These are phyloP conservation scores for Trichoderma erinaceum DNA, from an alignment of 495 filamentous ascomycete genomes.

Conservation along the genomic window DNA sequence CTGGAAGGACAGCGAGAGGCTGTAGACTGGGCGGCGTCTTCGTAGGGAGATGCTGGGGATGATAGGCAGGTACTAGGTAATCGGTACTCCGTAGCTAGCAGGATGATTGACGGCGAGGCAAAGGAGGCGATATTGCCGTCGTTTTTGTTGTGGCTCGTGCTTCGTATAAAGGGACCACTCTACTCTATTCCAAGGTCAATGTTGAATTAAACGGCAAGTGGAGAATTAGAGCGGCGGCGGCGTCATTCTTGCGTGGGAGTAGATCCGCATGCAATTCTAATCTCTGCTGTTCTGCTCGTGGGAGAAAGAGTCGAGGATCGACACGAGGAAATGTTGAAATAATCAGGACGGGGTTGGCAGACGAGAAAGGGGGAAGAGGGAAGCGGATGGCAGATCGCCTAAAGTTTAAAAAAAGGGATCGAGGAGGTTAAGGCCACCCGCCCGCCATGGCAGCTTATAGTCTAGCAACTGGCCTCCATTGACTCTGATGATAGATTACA, in stretches of 20 bases:
- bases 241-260: not conserved
- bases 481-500: not conserved
- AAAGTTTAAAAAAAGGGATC: slow-evolving; percentile 1
- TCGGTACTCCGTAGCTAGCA: too few relatives aligned
- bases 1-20: not conserved
- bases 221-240: not conserved
- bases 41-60: not conserved
- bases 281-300: not conserved
- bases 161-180: not conserved
- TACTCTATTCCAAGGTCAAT: not conserved
- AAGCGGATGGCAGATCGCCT: not conserved
- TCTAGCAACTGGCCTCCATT: not conserved
- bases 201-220: not conserved
- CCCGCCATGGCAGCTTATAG: not conserved
- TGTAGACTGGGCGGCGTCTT: not conserved
- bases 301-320: not conserved
- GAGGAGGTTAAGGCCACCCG: not conserved
- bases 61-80: not conserved
- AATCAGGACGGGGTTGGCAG: not conserved
- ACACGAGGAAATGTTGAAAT: not conserved
- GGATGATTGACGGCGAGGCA: too few relatives aligned
- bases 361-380: not conserved
- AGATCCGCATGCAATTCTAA: not conserved
- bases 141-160: not conserved
- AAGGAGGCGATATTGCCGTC: too few relatives aligned